Evolutionary conservation across 106 monocot species (phyloP).

Genomic region (Dioscorea zingiberensis): DNA sequence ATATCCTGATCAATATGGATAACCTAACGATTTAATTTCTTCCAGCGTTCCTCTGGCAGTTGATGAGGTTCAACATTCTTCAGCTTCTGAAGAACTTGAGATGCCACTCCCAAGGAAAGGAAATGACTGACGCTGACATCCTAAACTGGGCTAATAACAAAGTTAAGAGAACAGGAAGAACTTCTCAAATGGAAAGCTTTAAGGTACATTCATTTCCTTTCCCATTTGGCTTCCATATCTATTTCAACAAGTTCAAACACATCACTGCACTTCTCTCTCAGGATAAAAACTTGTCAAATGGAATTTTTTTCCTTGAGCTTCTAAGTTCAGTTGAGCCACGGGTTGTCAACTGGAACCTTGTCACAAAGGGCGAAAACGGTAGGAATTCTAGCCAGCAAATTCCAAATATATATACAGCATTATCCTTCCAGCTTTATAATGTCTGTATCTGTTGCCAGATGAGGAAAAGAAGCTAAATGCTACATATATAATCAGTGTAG

Average conservation of each 20-base stretch:
- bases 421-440: not conserved
- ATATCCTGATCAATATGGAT: not conserved
- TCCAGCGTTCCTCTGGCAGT: constrained; percentile 76
- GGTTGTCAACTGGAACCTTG: constrained; percentile 81
- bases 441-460: constrained; percentile 30
- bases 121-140: constrained; percentile 80
- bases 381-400: not conserved
- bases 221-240: not conserved
- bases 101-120: constrained; percentile 74
- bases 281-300: constrained; percentile 25
- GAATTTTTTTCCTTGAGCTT: constrained; percentile 28
- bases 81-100: constrained; percentile 78
- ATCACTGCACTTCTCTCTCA: not conserved
- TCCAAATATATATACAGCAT: too few relatives aligned
- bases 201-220: constrained; percentile 25
- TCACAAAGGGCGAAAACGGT: constrained; percentile 71
- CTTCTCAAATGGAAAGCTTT: constrained; percentile 73
- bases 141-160: constrained; percentile 77
- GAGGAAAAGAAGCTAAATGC: constrained; percentile 92
- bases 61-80: constrained; percentile 88
- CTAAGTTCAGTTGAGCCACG: constrained; percentile 56
- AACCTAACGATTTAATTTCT: not conserved
- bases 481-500: constrained; percentile 87
- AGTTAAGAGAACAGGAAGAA: constrained; percentile 55
- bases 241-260: not conserved